Percentiles rank a stretch among this genome's conserved stretches.
Evolutionary conservation across 208 protist species (phyloP).

Genomic region (Acanthamoeba royreba): DNA sequence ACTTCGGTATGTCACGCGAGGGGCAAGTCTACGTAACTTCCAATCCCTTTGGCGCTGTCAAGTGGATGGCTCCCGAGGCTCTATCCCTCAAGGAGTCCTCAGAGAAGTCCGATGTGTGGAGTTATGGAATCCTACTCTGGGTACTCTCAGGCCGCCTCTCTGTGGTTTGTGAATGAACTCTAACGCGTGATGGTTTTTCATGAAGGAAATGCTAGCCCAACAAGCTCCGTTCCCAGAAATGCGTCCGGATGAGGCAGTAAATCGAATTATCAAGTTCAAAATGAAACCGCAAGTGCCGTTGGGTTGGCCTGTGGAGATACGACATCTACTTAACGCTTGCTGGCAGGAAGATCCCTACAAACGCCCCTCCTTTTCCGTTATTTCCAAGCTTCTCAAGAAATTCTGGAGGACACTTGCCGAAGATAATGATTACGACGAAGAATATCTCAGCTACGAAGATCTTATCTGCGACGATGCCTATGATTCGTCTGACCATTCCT

Average conservation of each 20-base stretch:
- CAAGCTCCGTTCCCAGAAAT: background rate
- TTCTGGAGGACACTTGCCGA: background rate
- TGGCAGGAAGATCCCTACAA: background rate
- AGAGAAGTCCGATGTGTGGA: background rate
- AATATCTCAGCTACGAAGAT: background rate
- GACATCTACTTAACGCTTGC: background rate
- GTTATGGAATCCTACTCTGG: background rate
- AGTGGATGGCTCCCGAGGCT: conserved; percentile 12
- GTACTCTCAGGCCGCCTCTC: background rate
- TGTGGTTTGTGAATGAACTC: too few relatives aligned
- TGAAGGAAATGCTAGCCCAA: background rate
- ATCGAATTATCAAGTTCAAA: background rate
- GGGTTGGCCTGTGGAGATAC: background rate
- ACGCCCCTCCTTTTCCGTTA: background rate
- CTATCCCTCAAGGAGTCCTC: background rate
- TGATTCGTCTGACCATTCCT: background rate
- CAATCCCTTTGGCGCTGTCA: background rate
- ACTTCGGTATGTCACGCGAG: background rate
- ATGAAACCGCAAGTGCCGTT: background rate
- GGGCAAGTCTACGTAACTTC: background rate
- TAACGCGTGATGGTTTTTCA: background rate
- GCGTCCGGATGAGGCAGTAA: background rate
- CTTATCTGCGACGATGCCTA: background rate
- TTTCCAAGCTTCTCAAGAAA: background rate
- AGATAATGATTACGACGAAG: background rate